A percentile compares a stretch with the other conserved stretches of the same genome.
phyloP scores from a whole-genome alignment of 176 grass and related monocot genomes.

The Otatea glauca region DNA sequence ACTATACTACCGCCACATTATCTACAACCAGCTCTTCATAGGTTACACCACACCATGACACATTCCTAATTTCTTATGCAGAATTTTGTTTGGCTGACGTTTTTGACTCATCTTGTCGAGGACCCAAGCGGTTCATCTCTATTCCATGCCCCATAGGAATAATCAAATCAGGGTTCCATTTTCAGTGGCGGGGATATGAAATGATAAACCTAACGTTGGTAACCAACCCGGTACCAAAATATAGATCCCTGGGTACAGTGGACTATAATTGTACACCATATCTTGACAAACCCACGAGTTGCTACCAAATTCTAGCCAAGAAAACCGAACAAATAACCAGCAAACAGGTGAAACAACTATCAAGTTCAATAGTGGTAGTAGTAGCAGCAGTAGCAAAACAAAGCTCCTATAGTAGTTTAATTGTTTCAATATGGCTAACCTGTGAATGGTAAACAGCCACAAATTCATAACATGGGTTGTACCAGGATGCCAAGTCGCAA shows the following conservation, averaged over 20 bases:
- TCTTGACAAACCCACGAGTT: not conserved
- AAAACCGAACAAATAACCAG: not conserved
- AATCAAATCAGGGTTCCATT: not conserved
- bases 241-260: not conserved
- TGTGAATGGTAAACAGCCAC: slow-evolving; percentile 19
- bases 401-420: slow-evolving; percentile 24
- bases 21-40: too few species aligned
- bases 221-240: not conserved
- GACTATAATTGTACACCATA: not conserved
- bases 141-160: not conserved
- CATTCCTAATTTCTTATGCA: too few species aligned
- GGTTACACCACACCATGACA: too few species aligned
- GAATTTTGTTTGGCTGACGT: not conserved
- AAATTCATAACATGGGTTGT: too few species aligned
- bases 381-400: slow-evolving; percentile 20
- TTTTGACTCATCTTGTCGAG: not conserved
- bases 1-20: too few species aligned
- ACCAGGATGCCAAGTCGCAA: too few species aligned
- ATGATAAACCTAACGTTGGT: not conserved
- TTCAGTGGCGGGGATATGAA: not conserved
- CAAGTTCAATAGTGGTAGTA: slow-evolving; percentile 19
- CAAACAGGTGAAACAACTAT: slow-evolving; percentile 1
- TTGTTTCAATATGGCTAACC: slow-evolving; percentile 21
- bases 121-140: not conserved
- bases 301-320: not conserved